These are phyloP conservation scores for Vigna nakashimae DNA, from an alignment of 306 rosid species.

Conservation along the genomic window DNA sequence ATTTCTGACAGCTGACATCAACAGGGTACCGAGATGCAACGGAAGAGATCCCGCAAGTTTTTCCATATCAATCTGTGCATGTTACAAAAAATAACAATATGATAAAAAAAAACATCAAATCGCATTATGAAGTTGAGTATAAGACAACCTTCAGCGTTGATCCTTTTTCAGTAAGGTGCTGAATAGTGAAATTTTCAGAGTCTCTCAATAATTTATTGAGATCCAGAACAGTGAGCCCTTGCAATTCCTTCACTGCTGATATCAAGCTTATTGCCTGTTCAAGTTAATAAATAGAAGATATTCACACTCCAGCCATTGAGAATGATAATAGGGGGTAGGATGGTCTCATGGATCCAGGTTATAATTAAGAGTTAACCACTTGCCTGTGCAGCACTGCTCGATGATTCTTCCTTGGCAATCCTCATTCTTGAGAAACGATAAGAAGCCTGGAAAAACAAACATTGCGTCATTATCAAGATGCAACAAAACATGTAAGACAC, in stretches of 20 bases:
- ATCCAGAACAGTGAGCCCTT: slow-evolving; percentile 68
- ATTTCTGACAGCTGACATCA: slow-evolving; percentile 64
- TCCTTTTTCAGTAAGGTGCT: slow-evolving; percentile 60
- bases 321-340: slow-evolving; percentile 30
- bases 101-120: slow-evolving; percentile 37
- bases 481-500: slow-evolving; percentile 31
- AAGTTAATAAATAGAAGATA: slow-evolving; percentile 42
- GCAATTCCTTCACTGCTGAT: slow-evolving; percentile 75
- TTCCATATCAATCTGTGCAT: slow-evolving; percentile 83
- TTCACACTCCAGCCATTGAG: slow-evolving; percentile 35
- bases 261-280: slow-evolving; percentile 72
- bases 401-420: slow-evolving; percentile 65
- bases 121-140: slow-evolving; percentile 33
- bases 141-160: slow-evolving; percentile 62
- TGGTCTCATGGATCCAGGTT: slow-evolving; percentile 32
- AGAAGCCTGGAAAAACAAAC: slow-evolving; percentile 32
- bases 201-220: slow-evolving; percentile 75
- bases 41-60: slow-evolving; percentile 85
- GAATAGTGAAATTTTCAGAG: slow-evolving; percentile 74
- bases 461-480: slow-evolving; percentile 11
- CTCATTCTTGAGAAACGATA: slow-evolving; percentile 61
- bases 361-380: slow-evolving; percentile 45
- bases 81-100: slow-evolving; percentile 37
- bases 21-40: slow-evolving; percentile 73
- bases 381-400: slow-evolving; percentile 65